Evolutionary conservation across 2,329 filamentous ascomycete species (phyloP), one percentile per base, ranked within the genome.

Genomic region (Claviceps paspali): DNA sequence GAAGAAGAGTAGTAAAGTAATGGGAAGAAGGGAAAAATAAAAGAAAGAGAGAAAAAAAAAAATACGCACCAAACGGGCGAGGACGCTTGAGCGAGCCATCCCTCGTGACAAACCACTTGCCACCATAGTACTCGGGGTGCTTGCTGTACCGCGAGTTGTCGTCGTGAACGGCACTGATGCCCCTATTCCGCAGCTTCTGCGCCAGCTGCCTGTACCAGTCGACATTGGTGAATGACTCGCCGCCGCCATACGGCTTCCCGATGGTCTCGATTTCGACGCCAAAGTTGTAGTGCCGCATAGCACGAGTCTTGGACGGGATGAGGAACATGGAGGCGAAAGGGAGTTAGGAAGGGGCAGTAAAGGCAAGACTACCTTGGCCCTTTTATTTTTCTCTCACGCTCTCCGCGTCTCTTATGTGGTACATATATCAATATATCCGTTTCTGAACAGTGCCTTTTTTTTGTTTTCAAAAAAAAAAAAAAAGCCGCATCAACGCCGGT

Each of bases 71-170:
- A 35, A 50, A 51, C 8, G 57, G 57, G 23, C 49, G 47, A 36
- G 53, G 52, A n/a, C 57, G 47, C 43, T 59, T 57, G 30, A 61
- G 44, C 17, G 58, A 61, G 5, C 57, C 58, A 40, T 61, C 58
- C 22, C 56, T 50, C 9, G 58, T 61, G 38, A 61, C 55, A 41
- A 59, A 61, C 58, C 58, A 61, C 45, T 61, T 61, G 12, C 55
- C 56, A 39, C 56, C 56, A 32, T 61, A 61, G 44, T 61, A 59
- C 43, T 61, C 58, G 2, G 58, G 58, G 22, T 60, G 58, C 41
- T 61, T 61, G 51, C 53, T 57, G 44, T 60, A 60, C 31, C 47
- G 49, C 27, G 55, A 59, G 42, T 53, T 52, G 43, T 59, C 55
- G 38, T 61, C 56, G 42, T 58, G 51, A 4, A 55, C 52, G 18